Base-by-base conservation (phyloP, 2,329 filamentous ascomycete species). In the Penicillium sp. region DNA sequence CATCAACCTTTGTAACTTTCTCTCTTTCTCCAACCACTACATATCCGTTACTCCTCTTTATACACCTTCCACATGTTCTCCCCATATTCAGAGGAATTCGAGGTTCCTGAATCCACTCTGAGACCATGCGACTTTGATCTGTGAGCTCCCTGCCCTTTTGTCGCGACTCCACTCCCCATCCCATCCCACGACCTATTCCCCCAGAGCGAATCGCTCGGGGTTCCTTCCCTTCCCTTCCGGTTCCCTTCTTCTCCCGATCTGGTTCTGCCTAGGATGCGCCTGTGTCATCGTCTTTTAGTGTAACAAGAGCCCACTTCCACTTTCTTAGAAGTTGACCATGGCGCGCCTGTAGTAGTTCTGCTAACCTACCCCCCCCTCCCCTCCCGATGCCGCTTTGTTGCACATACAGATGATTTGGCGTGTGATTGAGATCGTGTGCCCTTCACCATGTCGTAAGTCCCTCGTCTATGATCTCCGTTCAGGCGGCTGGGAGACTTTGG, bases 361-460 rank as follows among this genome's bases (percentile, higher is more conserved):
- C 70, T 72, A 69, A 70, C 64, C n/a, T n/a, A n/a, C n/a, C n/a
- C n/a, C n/a, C n/a, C n/a, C n/a, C n/a, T n/a, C n/a, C n/a, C n/a
- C 63, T 66, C 61, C 67, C 63, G 58, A 67, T 66, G 65, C 63
- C 67, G 46, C 56, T 54, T 57, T 62, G 66, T 61, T 73, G 69
- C 69, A 71, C 68, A 64, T 70, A 69, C 71, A 73, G 71, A 73
- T 73, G 71, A 73, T 67, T 68, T 65, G 64, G 58, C 66, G 63
- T 62, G 66, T 70, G 71, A 69, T 71, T 70, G 69, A 65, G 62
- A 66, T 65, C 63, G 60, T 60, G 60, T 67, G 64, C 68, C 65
- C 57, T 69, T 68, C 67, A 73, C 63, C 60, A 75, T 75, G 72
- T 74, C 72, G 72, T 75, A 73, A 75, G 72, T 75, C 62, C 60